Evolutionary conservation across 2,329 filamentous ascomycete species (phyloP), one percentile per base, ranked within the genome.

Genomic region (Penicillium italicum): DNA sequence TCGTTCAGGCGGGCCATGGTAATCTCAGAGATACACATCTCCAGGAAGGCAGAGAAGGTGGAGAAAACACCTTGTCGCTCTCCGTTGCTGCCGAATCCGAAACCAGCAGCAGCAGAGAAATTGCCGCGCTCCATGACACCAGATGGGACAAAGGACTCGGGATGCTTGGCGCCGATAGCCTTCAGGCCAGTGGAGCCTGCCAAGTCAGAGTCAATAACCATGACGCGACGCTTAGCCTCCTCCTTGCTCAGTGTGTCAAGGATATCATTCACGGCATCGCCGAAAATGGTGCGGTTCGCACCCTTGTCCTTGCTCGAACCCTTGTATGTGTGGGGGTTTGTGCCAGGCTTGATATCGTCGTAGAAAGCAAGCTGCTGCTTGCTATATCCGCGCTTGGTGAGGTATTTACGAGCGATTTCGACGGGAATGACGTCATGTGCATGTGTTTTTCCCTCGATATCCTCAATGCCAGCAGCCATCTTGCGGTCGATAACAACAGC

Each of bases 111-210:
- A 4, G 73, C 72, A 4, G 71, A 73, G 62, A 75, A 75, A 63
- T 75, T 74, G 3, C 72, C 71, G 22, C 72, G 70, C 55, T 74
- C 72, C 72, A 74, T 75, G 9, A 75, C 72, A 33, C 73, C 73
- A 0, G 71, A 74, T 9, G 71, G 57, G 14, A 74, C 56, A 45
- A 74, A 75, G 12, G 72, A 71, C 52, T 75, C 72, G 9, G 73
- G 72, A 52, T 74, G 72, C 43, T 66, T 63, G 40, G 64, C 59
- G 36, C 68, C 66, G 52, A 75, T 75, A 11, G 65, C 70, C 52
- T 73, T 75, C 26, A 75, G 60, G 16, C 73, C 73, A 3, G 73
- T 75, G 1, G 73, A 75, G 31, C 73, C 73, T 20, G 71, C 73
- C 28, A 75, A 67, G 54, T 75, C 73, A 6, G 72, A 75, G 61